Conservation (phyloP, 441 rosid genomes). For the California macrophylla region DNA sequence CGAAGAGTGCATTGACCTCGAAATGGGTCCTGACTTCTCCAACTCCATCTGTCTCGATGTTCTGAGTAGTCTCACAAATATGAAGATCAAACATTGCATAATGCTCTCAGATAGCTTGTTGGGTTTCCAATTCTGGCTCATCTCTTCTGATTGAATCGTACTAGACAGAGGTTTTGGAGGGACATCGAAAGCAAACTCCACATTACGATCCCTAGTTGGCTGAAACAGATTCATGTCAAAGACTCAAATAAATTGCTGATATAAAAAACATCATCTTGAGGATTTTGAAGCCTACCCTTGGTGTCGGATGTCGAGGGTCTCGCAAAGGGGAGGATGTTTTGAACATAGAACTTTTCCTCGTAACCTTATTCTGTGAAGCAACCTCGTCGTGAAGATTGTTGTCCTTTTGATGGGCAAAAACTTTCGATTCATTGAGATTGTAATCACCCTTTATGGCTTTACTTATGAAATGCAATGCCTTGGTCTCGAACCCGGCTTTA, state of each 20-base stretch:
- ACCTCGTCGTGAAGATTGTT: constrained; percentile 35
- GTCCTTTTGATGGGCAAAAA: constrained; percentile 37
- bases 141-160: constrained; percentile 47
- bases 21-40: constrained; percentile 60
- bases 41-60: constrained; percentile 74
- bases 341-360: constrained; percentile 23
- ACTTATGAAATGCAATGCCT: constrained; percentile 78
- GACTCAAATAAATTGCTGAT: no score
- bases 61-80: constrained; percentile 65
- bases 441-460: constrained; percentile 81
- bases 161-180: constrained; percentile 53
- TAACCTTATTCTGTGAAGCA: constrained; percentile 26
- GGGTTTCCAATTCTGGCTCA: constrained; percentile 54
- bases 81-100: constrained; percentile 72
- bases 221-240: constrained; percentile 22
- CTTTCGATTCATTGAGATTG: constrained; percentile 33
- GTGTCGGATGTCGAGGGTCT: constrained; percentile 54
- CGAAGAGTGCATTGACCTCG: constrained; percentile 48
- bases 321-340: constrained; percentile 62
- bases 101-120: constrained; percentile 80
- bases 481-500: constrained; percentile 49
- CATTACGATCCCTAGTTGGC: constrained; percentile 43
- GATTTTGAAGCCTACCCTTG: constrained; percentile 34
- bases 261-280: not conserved
- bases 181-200: constrained; percentile 31